phyloP scores from a whole-genome alignment of 2,329 filamentous ascomycete genomes.

The Pseudocercospora musae region DNA sequence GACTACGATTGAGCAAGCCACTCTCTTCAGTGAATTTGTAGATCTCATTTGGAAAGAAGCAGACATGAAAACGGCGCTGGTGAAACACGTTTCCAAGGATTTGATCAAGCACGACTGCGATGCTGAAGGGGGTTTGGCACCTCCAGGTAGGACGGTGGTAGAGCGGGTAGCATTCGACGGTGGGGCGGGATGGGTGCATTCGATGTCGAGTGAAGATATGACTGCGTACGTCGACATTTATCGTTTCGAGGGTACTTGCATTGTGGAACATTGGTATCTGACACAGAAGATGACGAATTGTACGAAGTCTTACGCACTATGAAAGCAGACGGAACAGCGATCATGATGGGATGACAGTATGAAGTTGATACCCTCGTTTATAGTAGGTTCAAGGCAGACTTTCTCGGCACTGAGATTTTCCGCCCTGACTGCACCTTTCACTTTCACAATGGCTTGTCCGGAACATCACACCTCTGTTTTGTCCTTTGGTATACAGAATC shows the following conservation, averaged over 20 bases:
- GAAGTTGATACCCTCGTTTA: neutral
- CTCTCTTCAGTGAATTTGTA: neutral
- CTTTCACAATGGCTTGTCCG: neutral
- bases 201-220: neutral
- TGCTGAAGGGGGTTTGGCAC: neutral
- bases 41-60: neutral
- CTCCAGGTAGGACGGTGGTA: neutral
- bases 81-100: neutral
- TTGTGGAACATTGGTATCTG: neutral
- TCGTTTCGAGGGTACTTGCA: neutral
- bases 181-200: neutral
- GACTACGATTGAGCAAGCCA: neutral
- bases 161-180: neutral
- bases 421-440: neutral
- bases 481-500: neutral
- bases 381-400: neutral
- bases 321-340: neutral
- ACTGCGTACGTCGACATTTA: neutral
- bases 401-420: neutral
- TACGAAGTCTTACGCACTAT: neutral
- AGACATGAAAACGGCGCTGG: neutral
- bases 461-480: neutral
- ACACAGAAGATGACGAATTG: neutral
- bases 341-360: neutral
- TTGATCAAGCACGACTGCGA: neutral